Base-by-base conservation (phyloP, 2,329 filamentous ascomycete species). In the Coleophoma cylindrospora region DNA sequence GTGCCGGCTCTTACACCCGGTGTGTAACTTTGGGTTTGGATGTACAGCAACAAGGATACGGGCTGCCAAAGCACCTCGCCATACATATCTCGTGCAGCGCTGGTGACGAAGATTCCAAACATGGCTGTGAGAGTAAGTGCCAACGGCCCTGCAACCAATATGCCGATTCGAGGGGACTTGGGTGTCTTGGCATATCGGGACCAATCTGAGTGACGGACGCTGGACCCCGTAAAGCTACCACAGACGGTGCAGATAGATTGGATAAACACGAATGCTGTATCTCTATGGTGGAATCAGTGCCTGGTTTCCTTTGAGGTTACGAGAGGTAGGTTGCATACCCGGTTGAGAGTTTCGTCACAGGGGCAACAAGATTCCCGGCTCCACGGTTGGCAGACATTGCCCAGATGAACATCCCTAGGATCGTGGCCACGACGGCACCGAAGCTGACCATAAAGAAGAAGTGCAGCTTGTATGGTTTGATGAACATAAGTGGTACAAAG, bases 91-190 rank as follows among this genome's bases (percentile, higher is more conserved):
- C 27, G 27, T 12, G 17, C 27, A 14, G 43, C 43, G 33, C 43
- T 45, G 14, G 43, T 34, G 11, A 45, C 43, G 27, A 45, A 33
- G 17, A 45, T 32, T 10, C 43, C 43, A 34, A 45, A 45, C 43
- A 45, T 33, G 13, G 43, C 43, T 7, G 21, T 41, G 34, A 34
- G 13, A 13, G 13, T 33, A 34, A 43, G 19, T 17, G 34, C 19
- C 34, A 33, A 22, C 1, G 37, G 27, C 6, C 32, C 13, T 1
- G 37, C 40, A 36, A 49, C 47, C 43, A 32, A 55, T 34, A 56
- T 56, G 27, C 51, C 54, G 5, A 57, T 52, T 7, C 36, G 47
- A 36, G 50, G 50, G 38, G 56, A 51, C n/a, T 47, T 47, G 14
- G 54, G 51, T 2, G 56, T 43, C 22, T 52, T 52, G n/a, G 43